Percentiles rank a stretch among this genome's conserved stretches.
phyloP scores from a whole-genome alignment of 345 rosid species.

The Moricandia arvensis region DNA sequence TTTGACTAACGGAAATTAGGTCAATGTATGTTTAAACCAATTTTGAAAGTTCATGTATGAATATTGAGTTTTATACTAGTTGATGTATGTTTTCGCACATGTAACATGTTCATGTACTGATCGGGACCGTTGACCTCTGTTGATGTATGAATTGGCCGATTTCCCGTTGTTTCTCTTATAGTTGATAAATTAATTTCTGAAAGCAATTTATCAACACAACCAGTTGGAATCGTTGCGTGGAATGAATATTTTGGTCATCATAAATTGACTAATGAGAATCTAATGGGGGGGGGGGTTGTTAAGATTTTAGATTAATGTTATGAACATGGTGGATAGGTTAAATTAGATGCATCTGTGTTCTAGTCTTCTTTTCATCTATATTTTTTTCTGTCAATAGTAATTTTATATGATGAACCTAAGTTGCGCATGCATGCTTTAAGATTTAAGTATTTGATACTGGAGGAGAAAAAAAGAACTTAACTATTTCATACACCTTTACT shows the following conservation, averaged over 20 bases:
- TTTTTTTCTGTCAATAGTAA: not conserved
- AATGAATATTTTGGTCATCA: not conserved
- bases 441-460: conserved; percentile 17
- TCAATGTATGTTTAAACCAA: no score
- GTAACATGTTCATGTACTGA: no score
- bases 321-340: conserved; percentile 12
- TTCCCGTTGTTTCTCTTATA: not conserved
- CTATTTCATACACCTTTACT: conserved; percentile 2
- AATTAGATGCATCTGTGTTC: not conserved
- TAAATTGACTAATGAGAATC: not conserved
- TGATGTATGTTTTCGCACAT: no score
- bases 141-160: no score
- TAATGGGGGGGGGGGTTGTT: conserved; percentile 22
- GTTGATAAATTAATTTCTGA: not conserved
- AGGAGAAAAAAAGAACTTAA: not conserved
- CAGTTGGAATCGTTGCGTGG: not conserved
- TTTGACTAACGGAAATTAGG: no score
- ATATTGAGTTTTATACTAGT: no score
- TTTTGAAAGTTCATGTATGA: no score
- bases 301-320: conserved; percentile 21
- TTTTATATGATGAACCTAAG: conserved; percentile 25
- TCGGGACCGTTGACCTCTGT: no score
- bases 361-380: not conserved
- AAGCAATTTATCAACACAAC: not conserved
- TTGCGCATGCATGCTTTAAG: conserved; percentile 33